phyloP scores from a whole-genome alignment of 257 asterid genomes.

The Forsythia viridissima region DNA sequence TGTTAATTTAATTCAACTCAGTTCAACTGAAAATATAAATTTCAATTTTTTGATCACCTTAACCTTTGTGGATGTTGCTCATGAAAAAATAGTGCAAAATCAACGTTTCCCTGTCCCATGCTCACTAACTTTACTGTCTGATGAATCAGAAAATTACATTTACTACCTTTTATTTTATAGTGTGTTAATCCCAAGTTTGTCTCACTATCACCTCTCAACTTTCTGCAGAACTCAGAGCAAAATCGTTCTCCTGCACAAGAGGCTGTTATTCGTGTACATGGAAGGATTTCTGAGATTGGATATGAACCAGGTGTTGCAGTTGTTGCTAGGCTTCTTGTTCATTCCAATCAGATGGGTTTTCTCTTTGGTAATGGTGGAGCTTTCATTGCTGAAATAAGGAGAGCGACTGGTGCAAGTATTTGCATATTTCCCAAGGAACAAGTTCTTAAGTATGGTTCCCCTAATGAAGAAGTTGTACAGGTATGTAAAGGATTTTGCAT shows the following conservation, averaged over 20 bases:
- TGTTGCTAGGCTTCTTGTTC: constrained; percentile 32
- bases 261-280: constrained; percentile 31
- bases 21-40: not conserved
- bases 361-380: constrained; percentile 23
- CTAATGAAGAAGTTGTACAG: constrained; percentile 30
- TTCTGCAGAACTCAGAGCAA: constrained; percentile 27
- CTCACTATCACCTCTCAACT: not conserved
- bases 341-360: constrained; percentile 20
- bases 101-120: not conserved
- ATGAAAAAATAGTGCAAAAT: not conserved
- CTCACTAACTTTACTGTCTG: not conserved
- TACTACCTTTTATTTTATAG: not conserved
- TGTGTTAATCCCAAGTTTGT: not conserved
- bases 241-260: constrained; percentile 34
- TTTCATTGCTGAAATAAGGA: constrained; percentile 25
- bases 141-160: not conserved
- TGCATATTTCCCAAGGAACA: constrained; percentile 29
- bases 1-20: not conserved
- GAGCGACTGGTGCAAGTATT: constrained; percentile 30
- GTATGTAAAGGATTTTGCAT: constrained; percentile 2
- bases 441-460: constrained; percentile 28
- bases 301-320: constrained; percentile 31
- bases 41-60: not conserved
- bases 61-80: not conserved
- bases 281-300: constrained; percentile 30